Conservation (phyloP, 2,329 filamentous ascomycete genomes). For the Fusarium sp. region DNA sequence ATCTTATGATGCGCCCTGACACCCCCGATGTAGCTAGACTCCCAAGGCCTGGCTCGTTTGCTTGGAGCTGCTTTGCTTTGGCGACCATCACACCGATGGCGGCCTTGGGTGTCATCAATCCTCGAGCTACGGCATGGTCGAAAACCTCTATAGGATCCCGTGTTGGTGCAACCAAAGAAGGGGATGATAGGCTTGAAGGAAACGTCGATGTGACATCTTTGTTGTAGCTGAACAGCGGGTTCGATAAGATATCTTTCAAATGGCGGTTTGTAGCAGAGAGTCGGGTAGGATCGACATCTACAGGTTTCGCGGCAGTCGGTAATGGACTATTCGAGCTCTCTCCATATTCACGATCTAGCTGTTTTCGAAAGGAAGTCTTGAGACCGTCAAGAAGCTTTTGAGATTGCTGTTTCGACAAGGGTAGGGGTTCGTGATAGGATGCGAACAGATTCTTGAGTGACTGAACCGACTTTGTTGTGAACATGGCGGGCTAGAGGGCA, state of each 20-base stretch:
- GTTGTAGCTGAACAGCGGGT: slow-evolving; percentile 63
- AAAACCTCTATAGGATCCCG: slow-evolving; percentile 66
- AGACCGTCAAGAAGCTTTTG: slow-evolving; percentile 67
- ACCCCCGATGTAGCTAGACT: slow-evolving; percentile 58
- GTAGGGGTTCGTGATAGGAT: slow-evolving; percentile 63
- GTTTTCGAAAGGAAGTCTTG: slow-evolving; percentile 67
- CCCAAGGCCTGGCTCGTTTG: slow-evolving; percentile 32
- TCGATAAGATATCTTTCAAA: slow-evolving; percentile 67
- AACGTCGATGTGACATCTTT: slow-evolving; percentile 40
- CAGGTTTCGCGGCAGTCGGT: slow-evolving; percentile 27
- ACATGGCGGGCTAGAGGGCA: slow-evolving; percentile 47
- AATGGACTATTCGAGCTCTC: slow-evolving; percentile 49
- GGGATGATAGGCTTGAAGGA: slow-evolving; percentile 18
- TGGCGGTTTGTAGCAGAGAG: slow-evolving; percentile 57
- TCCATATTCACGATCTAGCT: slow-evolving; percentile 69
- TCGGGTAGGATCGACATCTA: slow-evolving; percentile 48
- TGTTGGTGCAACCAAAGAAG: slow-evolving; percentile 29
- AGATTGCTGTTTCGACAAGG: slow-evolving; percentile 62
- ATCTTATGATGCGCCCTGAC: slow-evolving; percentile 62
- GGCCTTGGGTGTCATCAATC: slow-evolving; percentile 66
- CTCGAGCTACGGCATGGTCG: slow-evolving; percentile 65
- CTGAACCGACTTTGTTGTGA: slow-evolving; percentile 53
- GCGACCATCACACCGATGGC: slow-evolving; percentile 66
- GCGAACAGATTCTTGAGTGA: slow-evolving; percentile 56
- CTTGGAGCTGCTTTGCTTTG: slow-evolving; percentile 58